These are phyloP conservation scores for Meyerozyma sp. DNA, from an alignment of 1,139 yeast species.

Conservation along the genomic window DNA sequence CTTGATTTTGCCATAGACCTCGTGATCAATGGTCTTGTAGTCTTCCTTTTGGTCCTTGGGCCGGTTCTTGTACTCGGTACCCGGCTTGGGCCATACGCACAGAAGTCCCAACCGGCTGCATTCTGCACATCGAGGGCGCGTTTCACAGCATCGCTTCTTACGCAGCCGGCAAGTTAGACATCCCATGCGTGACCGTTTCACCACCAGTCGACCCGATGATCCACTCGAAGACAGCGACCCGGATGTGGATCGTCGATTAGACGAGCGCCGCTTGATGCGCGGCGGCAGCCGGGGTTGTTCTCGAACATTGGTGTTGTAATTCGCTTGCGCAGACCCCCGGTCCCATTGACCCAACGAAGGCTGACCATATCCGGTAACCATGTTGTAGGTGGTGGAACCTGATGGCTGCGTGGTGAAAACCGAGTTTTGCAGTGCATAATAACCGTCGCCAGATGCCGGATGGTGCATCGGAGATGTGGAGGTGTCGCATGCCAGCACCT, in stretches of 20 bases:
- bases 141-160: slow-evolving; percentile 42
- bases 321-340: background rate
- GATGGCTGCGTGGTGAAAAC: background rate
- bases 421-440: background rate
- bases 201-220: slow-evolving; percentile 10
- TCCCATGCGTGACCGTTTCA: slow-evolving; percentile 41
- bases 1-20: slow-evolving; percentile 53
- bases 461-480: background rate
- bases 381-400: background rate
- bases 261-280: background rate
- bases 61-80: slow-evolving; percentile 44
- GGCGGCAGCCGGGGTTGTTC: background rate
- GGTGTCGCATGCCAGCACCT: background rate
- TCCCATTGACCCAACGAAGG: background rate
- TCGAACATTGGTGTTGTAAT: background rate
- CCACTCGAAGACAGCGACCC: background rate
- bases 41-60: slow-evolving; percentile 44
- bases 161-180: slow-evolving; percentile 43
- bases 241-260: background rate
- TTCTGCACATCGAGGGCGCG: slow-evolving; percentile 38
- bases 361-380: background rate
- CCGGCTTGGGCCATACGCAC: slow-evolving; percentile 49
- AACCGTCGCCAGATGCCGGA: background rate
- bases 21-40: slow-evolving; percentile 45
- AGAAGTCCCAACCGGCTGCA: slow-evolving; percentile 36